phyloP scores from a whole-genome alignment of 2,329 filamentous ascomycete species.

The Cytospora piceicola region DNA sequence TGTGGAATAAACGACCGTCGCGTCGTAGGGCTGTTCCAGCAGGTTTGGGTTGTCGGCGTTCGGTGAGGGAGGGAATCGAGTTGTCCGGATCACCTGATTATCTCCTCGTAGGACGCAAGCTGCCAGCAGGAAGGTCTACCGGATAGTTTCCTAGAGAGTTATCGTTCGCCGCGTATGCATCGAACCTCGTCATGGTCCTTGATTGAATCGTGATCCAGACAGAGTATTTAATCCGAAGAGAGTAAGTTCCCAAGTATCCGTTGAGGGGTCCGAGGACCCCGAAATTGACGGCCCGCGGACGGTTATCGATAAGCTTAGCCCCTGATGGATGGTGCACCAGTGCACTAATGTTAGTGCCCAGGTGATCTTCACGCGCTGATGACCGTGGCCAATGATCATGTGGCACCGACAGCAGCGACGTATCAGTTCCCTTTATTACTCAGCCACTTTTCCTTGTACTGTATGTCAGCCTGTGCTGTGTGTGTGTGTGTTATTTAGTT shows the following conservation, averaged over 20 bases:
- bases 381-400: neutral
- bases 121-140: neutral
- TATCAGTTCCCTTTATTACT: too few species aligned
- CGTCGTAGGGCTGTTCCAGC: neutral
- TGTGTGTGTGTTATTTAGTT: too few species aligned
- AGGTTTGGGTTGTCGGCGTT: neutral
- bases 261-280: slow-evolving; percentile 24
- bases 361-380: neutral
- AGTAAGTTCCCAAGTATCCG: slow-evolving; percentile 7
- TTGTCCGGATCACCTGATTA: neutral
- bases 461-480: too few species aligned
- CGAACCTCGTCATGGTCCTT: neutral
- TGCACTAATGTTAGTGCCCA: neutral
- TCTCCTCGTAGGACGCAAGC: neutral
- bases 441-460: too few species aligned
- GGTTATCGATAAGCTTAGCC: slow-evolving; percentile 24
- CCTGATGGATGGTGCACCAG: neutral
- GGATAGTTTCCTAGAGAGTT: neutral
- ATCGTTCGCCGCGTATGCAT: neutral
- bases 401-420: too few species aligned
- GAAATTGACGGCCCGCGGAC: slow-evolving; percentile 9
- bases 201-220: neutral
- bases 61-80: neutral
- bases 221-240: slow-evolving; percentile 19
- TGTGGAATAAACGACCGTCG: slow-evolving; percentile 9